Conservation (phyloP, 805 yeast species). For the Komagataella phaffii region DNA sequence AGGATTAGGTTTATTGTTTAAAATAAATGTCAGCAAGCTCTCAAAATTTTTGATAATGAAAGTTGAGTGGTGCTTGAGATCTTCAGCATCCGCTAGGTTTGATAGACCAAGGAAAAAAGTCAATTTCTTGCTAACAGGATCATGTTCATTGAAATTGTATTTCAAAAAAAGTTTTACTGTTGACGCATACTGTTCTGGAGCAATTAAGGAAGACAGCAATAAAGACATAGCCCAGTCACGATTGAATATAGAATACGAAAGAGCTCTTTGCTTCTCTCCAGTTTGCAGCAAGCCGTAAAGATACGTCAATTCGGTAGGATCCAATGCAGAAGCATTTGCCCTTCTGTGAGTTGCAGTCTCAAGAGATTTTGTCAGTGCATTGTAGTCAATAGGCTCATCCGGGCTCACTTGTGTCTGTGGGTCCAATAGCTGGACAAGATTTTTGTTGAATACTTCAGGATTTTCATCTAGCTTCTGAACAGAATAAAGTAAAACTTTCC, state of each 20-base stretch:
- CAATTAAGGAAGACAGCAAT: constrained; percentile 50
- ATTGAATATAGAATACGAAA: constrained; percentile 43
- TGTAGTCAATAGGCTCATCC: constrained; percentile 8
- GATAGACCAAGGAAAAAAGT: constrained; percentile 15
- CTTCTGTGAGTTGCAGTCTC: constrained; percentile 5
- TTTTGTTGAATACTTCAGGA: constrained; percentile 16
- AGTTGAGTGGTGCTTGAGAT: neutral
- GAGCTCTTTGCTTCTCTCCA: constrained; percentile 59
- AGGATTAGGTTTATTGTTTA: constrained; percentile 13
- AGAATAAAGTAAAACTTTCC: constrained; percentile 13
- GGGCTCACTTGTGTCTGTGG: constrained; percentile 22
- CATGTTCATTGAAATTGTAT: constrained; percentile 7
- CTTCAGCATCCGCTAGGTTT: constrained; percentile 1
- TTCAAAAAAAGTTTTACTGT: constrained; percentile 29
- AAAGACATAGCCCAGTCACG: constrained; percentile 73
- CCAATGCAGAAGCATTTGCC: constrained; percentile 14
- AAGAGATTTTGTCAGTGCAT: constrained; percentile 6
- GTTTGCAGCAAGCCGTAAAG: constrained; percentile 28
- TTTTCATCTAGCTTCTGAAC: constrained; percentile 14
- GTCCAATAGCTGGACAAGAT: constrained; percentile 24
- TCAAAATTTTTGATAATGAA: constrained; percentile 10
- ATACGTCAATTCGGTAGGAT: constrained; percentile 11
- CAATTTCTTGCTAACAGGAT: constrained; percentile 13
- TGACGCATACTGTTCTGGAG: constrained; percentile 31
- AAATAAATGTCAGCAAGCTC: constrained; percentile 15